phyloP scores from a whole-genome alignment of 257 asterid species.

The Primulina huaijiensis region DNA sequence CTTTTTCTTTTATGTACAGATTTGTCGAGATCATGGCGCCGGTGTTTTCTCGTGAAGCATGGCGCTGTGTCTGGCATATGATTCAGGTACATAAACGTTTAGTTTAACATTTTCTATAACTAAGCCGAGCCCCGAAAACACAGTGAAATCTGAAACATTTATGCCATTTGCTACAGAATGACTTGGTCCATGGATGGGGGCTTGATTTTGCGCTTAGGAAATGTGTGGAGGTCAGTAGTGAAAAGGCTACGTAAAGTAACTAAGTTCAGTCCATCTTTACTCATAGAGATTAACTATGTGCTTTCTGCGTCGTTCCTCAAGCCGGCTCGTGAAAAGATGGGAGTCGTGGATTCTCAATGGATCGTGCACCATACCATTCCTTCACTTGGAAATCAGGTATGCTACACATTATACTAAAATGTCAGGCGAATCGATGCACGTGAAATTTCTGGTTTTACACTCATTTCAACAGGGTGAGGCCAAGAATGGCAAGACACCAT shows the following conservation, averaged over 20 bases:
- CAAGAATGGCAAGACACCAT: conserved; percentile 81
- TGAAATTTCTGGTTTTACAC: neutral
- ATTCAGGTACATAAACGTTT: conserved; percentile 55
- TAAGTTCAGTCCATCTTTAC: neutral
- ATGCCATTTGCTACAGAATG: conserved; percentile 57
- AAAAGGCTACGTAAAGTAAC: neutral
- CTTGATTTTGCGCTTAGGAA: conserved; percentile 90
- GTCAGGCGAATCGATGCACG: neutral
- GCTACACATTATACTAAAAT: neutral
- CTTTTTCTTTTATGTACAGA: conserved; percentile 33
- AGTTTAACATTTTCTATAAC: neutral
- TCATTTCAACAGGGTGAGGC: conserved; percentile 58
- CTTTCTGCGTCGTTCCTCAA: neutral
- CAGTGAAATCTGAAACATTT: conserved; percentile 19
- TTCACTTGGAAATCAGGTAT: conserved; percentile 88
- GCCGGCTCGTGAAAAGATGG: conserved; percentile 95
- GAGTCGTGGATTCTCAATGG: conserved; percentile 95
- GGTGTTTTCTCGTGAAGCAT: conserved; percentile 86
- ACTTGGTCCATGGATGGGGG: conserved; percentile 98
- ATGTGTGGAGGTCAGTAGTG: conserved; percentile 74
- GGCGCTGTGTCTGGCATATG: conserved; percentile 99
- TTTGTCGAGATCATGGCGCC: conserved; percentile 99
- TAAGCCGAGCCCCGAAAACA: neutral
- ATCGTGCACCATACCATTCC: conserved; percentile 93
- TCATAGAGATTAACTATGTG: neutral